Base-by-base conservation (phyloP, 805 yeast species). In the Tetrapisispora arboricola region DNA sequence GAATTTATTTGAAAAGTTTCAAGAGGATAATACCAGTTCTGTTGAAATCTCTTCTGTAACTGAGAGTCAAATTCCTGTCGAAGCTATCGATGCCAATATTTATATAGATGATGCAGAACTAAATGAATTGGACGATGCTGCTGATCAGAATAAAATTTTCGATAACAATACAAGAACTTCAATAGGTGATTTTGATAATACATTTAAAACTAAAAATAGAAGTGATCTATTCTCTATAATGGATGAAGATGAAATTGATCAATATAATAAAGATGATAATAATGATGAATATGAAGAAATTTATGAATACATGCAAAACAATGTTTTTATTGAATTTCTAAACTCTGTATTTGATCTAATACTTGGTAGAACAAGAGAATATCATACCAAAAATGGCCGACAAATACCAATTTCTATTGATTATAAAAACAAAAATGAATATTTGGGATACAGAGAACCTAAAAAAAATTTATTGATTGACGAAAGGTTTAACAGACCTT, bases 381-480 rank as follows among this genome's bases (percentile, higher is more conserved):
- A 76, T 8, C 74, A 76, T 15, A 71, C 92, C 0, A 69, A 67
- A 32, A 71, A 77, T 34, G 96, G 96, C 2, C 67, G 97, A 45
- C 65, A 69, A 27, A 73, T 88, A n/a, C 95, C 95, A 0, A 57
- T 86, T 6, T 63, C 73, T 1, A 51, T 78, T 13, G 64, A 70
- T 40, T 24, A 11, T 13, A 61, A 68, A 18, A 59, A 58, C 2
- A 58, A 54, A 3, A 42, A 44, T 11, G 50, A 47, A 35, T 56
- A 46, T 41, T 40, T 34, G 22, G 44, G 39, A 10, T 53, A 46
- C 40, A 20, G 53, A 4, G 48, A 50, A 8, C 44, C 45, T 18
- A 37, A 32, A 11, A 12, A 17, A 4, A 52, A 60, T 24, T 56
- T 65, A 2, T 62, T 80, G 28, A 53, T 80, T 2, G 97, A 90